phyloP scores from a whole-genome alignment of 2,329 filamentous ascomycete species.

The Fusarium coffeatum region DNA sequence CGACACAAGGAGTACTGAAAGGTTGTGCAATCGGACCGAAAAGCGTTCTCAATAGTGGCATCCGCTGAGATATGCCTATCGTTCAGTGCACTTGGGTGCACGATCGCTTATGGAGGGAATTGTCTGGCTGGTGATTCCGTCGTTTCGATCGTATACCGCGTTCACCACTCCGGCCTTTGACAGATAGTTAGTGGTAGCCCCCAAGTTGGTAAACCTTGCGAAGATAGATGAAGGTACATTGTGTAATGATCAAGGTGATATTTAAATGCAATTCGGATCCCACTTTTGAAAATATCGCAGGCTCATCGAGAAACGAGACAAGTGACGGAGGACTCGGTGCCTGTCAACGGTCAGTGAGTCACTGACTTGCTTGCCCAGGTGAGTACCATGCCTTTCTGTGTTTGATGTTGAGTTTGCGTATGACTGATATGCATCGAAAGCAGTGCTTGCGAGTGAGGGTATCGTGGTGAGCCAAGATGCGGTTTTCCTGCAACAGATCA shows the following conservation, averaged over 20 bases:
- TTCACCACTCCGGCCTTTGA: neutral
- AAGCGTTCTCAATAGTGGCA: neutral
- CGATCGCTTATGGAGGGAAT: constrained; percentile 16
- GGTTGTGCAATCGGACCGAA: constrained; percentile 11
- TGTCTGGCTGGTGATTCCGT: constrained; percentile 12
- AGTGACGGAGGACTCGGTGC: constrained; percentile 2
- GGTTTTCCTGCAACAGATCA: constrained; percentile 8
- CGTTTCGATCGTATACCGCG: neutral
- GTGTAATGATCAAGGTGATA: constrained; percentile 35
- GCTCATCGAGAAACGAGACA: constrained; percentile 1
- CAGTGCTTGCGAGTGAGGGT: constrained; percentile 6
- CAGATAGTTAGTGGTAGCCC: neutral
- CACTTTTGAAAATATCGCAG: neutral
- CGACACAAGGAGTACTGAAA: neutral
- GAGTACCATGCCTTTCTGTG: constrained; percentile 1
- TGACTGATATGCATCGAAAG: constrained; percentile 32
- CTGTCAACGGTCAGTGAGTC: constrained; percentile 2
- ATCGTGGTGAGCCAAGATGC: neutral
- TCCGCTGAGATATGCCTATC: neutral
- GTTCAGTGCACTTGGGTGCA: constrained; percentile 1
- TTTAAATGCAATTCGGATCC: constrained; percentile 33
- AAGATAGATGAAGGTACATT: constrained; percentile 21
- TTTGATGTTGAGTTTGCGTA: constrained; percentile 25
- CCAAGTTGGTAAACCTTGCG: constrained; percentile 24
- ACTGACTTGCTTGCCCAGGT: constrained; percentile 10